These are phyloP conservation scores for Linum lewisii DNA, from an alignment of 345 rosid species.

Conservation along the genomic window DNA sequence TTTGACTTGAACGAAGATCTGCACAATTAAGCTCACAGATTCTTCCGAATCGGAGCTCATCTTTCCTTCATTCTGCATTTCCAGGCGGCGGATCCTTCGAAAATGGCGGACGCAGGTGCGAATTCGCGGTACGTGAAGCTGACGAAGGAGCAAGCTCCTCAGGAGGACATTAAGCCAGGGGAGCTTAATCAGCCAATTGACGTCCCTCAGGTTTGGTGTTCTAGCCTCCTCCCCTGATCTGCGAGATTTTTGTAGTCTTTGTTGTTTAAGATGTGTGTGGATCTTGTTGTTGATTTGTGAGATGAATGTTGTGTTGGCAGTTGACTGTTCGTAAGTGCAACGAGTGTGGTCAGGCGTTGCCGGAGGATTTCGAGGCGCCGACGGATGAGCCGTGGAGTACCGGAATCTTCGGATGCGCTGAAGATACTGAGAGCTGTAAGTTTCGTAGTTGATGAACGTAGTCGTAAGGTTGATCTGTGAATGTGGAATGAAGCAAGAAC, in stretches of 20 bases:
- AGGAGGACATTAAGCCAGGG: constrained; percentile 79
- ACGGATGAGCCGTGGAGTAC: constrained; percentile 92
- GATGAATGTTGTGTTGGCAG: constrained; percentile 25
- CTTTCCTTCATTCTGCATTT: not conserved
- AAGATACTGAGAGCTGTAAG: constrained; percentile 86
- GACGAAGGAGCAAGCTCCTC: constrained; percentile 64
- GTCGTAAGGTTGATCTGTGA: not conserved
- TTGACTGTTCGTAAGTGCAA: constrained; percentile 64
- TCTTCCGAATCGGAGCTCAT: too few species aligned
- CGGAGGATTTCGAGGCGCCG: constrained; percentile 78
- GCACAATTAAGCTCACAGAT: too few species aligned
- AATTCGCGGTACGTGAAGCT: constrained; percentile 75
- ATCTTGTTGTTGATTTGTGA: not conserved
- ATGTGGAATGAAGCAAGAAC: not conserved
- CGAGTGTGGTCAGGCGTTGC: constrained; percentile 90
- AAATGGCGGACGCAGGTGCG: constrained; percentile 74
- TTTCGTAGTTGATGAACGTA: not conserved
- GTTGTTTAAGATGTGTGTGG: not conserved
- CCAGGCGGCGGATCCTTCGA: constrained; percentile 4
- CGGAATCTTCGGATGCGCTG: constrained; percentile 80
- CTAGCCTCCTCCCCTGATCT: not conserved
- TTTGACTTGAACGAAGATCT: too few species aligned
- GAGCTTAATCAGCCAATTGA: constrained; percentile 96
- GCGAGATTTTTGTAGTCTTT: not conserved
- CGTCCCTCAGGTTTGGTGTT: constrained; percentile 67